Base-by-base conservation (phyloP, 2,329 filamentous ascomycete genomes). In the Cyphellophora europaea region DNA sequence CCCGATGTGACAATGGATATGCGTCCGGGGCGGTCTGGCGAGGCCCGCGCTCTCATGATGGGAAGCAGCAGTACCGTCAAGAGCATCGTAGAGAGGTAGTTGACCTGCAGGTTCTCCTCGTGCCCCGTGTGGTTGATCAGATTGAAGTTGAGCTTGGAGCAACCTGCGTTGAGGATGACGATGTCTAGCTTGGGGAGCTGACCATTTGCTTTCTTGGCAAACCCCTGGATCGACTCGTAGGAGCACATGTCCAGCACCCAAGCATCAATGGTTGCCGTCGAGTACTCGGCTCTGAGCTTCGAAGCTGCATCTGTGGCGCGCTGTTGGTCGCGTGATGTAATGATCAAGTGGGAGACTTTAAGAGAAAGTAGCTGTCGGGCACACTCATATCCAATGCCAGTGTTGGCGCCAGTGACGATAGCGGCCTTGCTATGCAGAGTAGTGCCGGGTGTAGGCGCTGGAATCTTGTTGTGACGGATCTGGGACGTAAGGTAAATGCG, bases 211-310 rank as follows among this genome's bases (percentile, higher is more conserved):
- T 56, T 53, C 1, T 36, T 35, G 0, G 53, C 58, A 36, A 74
- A 73, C 0, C 42, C 47, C 19, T 56, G 52, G 1, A 72, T 50
- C 2, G 65, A 69, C 2, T 56, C 49, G 33, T 71, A 69, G 0
- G 55, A 61, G 4, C 39, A 36, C 58, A 72, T 63, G 27, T 74
- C 67, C 8, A 74, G 46, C 2, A 48, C 8, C 67, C 65, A 72
- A 8, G 73, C 66, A 8, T 69, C 55, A 10, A 72, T 57, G 0
- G 32, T 52, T 3, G 62, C 61, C 0, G 41, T 39, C 1, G 56
- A 55, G 12, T 64, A 59, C 10, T 57, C 51, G 3, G 40, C 38
- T 3, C 50, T 53, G 4, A 67, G 50, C 8, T 45, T 39, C 3
- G 43, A 33, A 2, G 57, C 60, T 2, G 65, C 67, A 0, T 42